These are phyloP conservation scores for Dichotomopilus funicola DNA, from an alignment of 2,329 filamentous ascomycete genomes.

Conservation along the genomic window DNA sequence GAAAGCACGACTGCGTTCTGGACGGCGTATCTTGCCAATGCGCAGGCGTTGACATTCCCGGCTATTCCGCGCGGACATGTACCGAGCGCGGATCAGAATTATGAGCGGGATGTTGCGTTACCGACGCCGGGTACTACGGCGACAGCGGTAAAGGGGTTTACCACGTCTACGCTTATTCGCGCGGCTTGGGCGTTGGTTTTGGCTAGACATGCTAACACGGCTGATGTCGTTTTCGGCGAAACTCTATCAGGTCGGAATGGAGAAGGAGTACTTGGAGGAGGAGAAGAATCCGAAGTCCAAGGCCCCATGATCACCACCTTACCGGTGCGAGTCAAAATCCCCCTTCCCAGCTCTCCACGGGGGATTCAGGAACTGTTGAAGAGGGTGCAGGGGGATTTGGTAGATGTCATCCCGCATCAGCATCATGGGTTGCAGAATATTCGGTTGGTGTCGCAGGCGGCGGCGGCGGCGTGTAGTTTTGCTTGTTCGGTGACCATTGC, in stretches of 20 bases:
- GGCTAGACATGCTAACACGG: conserved; percentile 38
- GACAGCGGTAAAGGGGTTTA: conserved; percentile 25
- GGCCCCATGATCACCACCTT: conserved; percentile 21
- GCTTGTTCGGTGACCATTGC: conserved; percentile 8
- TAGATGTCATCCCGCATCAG: conserved; percentile 8
- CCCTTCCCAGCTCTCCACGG: background rate
- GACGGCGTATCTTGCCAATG: conserved; percentile 18
- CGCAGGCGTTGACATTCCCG: conserved; percentile 1
- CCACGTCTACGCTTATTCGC: conserved; percentile 50
- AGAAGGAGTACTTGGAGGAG: too few relatives aligned
- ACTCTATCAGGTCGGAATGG: conserved; percentile 24
- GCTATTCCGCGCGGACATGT: conserved; percentile 3
- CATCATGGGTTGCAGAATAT: conserved; percentile 10
- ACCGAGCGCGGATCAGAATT: background rate
- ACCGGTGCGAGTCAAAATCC: conserved; percentile 18
- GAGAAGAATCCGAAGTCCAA: conserved; percentile 28
- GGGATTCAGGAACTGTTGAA: background rate
- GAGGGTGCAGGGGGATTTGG: background rate
- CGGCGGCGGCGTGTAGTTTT: conserved; percentile 6
- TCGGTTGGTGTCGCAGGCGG: background rate
- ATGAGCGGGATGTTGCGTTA: background rate
- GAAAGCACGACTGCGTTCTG: conserved; percentile 38
- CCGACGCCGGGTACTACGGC: background rate
- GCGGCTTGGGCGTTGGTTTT: conserved; percentile 53
- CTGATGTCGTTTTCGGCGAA: conserved; percentile 49